Evolutionary conservation across 2,329 filamentous ascomycete genomes (phyloP).

Genomic region (Monilinia aucupariae): DNA sequence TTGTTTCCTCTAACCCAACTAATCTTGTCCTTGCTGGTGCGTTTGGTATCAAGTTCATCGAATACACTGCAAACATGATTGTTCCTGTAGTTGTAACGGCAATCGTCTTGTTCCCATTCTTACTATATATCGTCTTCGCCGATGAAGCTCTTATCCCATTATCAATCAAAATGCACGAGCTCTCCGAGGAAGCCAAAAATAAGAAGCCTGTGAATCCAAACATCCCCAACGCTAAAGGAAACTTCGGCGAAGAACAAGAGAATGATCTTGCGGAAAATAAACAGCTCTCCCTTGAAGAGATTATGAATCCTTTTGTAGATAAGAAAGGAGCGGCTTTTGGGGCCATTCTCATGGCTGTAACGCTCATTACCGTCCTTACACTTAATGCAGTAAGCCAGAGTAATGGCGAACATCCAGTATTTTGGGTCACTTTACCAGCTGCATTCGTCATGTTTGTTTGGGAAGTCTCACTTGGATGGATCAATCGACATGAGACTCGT

Average conservation of each 20-base stretch:
- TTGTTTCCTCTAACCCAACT: slow-evolving; percentile 74
- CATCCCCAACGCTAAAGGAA: slow-evolving; percentile 59
- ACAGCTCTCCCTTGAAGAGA: slow-evolving; percentile 60
- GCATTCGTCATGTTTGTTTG: slow-evolving; percentile 64
- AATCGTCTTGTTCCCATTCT: slow-evolving; percentile 61
- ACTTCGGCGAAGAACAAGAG: slow-evolving; percentile 47
- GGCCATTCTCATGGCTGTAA: slow-evolving; percentile 59
- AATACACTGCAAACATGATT: slow-evolving; percentile 73
- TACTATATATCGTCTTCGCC: slow-evolving; percentile 64
- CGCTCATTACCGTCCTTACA: slow-evolving; percentile 59
- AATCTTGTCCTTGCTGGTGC: slow-evolving; percentile 70
- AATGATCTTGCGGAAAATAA: slow-evolving; percentile 45
- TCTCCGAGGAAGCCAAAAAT: slow-evolving; percentile 51
- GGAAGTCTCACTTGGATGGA: slow-evolving; percentile 61
- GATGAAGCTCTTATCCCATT: slow-evolving; percentile 58
- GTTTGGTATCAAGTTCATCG: slow-evolving; percentile 65
- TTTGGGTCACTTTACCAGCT: slow-evolving; percentile 63
- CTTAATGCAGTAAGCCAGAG: slow-evolving; percentile 56
- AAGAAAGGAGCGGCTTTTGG: slow-evolving; percentile 60
- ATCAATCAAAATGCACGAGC: slow-evolving; percentile 62
- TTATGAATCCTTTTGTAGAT: slow-evolving; percentile 70
- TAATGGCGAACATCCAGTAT: slow-evolving; percentile 52
- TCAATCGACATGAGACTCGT: slow-evolving; percentile 56
- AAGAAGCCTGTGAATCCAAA: slow-evolving; percentile 65
- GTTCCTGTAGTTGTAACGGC: slow-evolving; percentile 65